A percentile compares a stretch with the other conserved stretches of the same genome.
Conservation (phyloP, 139 green algal genomes). For the Pycnococcus provasolii region DNA sequence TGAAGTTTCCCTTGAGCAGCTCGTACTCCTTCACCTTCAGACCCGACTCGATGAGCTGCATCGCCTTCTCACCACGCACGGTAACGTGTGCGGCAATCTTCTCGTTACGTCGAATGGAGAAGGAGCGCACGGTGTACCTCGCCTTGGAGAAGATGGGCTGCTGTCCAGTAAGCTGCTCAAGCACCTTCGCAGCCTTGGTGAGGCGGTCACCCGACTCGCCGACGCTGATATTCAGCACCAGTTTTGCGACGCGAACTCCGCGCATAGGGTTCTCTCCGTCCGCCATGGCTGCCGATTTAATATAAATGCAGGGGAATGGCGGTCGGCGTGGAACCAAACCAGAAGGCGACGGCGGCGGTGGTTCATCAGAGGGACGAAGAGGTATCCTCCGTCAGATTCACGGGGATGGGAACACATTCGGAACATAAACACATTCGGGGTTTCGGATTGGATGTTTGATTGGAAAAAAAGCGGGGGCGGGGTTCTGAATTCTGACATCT, state of each 20-base stretch:
- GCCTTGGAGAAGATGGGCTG: constrained; percentile 94
- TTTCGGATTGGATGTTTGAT: too few species aligned
- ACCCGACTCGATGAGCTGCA: constrained; percentile 93
- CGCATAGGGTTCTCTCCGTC: constrained; percentile 66
- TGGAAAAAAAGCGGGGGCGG: too few species aligned
- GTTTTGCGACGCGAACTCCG: constrained; percentile 95
- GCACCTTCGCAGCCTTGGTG: constrained; percentile 96
- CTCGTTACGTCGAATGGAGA: constrained; percentile 96
- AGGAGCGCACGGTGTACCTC: constrained; percentile 94
- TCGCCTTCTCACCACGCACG: constrained; percentile 94
- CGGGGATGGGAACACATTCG: too few species aligned
- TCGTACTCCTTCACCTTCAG: constrained; percentile 99
- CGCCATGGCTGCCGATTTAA: not conserved
- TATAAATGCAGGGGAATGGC: too few species aligned
- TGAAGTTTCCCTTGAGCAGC: constrained; percentile 94
- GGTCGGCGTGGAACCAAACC: too few species aligned
- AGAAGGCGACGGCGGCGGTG: too few species aligned
- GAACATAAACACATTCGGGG: too few species aligned
- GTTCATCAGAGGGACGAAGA: too few species aligned
- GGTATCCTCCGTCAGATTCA: too few species aligned
- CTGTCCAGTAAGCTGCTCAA: constrained; percentile 99
- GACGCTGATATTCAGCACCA: constrained; percentile 95
- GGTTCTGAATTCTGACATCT: too few species aligned
- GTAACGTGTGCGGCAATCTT: constrained; percentile 96
- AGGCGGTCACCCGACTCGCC: constrained; percentile 96